Evolutionary conservation across 257 asterid genomes (phyloP).

Genomic region (Voacanga thouarsii): DNA sequence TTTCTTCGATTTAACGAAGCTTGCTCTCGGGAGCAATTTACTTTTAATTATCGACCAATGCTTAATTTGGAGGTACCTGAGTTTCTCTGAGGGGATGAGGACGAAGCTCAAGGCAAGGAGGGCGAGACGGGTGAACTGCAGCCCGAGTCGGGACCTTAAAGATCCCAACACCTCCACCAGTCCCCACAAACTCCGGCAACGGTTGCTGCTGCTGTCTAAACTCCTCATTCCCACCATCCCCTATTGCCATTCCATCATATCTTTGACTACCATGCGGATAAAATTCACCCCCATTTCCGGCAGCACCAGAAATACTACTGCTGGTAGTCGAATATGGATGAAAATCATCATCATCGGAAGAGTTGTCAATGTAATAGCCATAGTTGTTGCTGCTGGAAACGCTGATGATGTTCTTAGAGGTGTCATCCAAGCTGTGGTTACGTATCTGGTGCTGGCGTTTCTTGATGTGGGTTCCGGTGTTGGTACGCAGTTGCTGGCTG

Average conservation of each 20-base stretch:
- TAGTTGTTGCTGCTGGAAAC: constrained; percentile 9
- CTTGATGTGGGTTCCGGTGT: constrained; percentile 37
- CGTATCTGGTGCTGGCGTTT: constrained; percentile 27
- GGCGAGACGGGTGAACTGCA: constrained; percentile 61
- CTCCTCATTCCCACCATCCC: constrained; percentile 12
- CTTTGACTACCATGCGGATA: neutral
- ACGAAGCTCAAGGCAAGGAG: constrained; percentile 64
- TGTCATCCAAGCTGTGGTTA: constrained; percentile 43
- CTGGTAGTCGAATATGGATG: constrained; percentile 50
- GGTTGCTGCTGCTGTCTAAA: constrained; percentile 31
- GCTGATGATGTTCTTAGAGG: constrained; percentile 12
- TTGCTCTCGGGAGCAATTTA: too few species aligned
- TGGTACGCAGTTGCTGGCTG: constrained; percentile 45
- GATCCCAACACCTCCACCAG: constrained; percentile 59
- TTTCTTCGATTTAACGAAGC: too few species aligned
- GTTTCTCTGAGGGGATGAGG: constrained; percentile 83
- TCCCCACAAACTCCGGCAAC: constrained; percentile 56
- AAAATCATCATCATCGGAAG: constrained; percentile 45
- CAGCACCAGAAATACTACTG: neutral
- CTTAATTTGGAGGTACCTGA: constrained; percentile 36
- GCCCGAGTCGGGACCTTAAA: constrained; percentile 66
- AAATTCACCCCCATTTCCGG: constrained; percentile 19
- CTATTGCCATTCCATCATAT: constrained; percentile 5
- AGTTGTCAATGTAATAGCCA: constrained; percentile 3
- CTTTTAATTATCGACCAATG: neutral